phyloP scores from a whole-genome alignment of 2,329 filamentous ascomycete genomes.

The Camillea tinctor region DNA sequence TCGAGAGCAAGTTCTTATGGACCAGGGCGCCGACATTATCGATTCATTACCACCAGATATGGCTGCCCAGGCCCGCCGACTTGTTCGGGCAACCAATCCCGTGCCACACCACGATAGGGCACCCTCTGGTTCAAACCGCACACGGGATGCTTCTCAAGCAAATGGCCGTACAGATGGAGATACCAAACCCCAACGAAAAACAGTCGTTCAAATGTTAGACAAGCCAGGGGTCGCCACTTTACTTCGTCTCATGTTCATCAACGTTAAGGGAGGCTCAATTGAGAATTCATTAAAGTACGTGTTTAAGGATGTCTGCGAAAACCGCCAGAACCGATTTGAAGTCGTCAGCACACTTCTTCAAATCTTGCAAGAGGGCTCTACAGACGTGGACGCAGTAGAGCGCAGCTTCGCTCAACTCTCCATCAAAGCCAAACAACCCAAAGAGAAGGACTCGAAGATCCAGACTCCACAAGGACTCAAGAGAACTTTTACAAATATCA shows the following conservation, averaged over 20 bases:
- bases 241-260: constrained; percentile 96
- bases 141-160: constrained; percentile 22
- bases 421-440: constrained; percentile 79
- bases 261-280: constrained; percentile 77
- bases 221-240: constrained; percentile 95
- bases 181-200: constrained; percentile 70
- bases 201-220: constrained; percentile 94
- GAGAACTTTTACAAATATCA: constrained; percentile 65
- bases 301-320: constrained; percentile 88
- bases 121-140: constrained; percentile 33
- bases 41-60: constrained; percentile 82
- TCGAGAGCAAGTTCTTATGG: constrained; percentile 82
- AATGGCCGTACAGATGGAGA: constrained; percentile 35
- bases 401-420: constrained; percentile 93
- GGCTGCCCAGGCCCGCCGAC: constrained; percentile 78
- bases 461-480: constrained; percentile 83
- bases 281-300: constrained; percentile 82
- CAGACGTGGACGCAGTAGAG: constrained; percentile 89
- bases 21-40: constrained; percentile 86
- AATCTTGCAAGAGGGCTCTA: constrained; percentile 92
- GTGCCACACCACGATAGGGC: constrained; percentile 40
- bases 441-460: constrained; percentile 60
- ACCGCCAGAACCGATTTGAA: constrained; percentile 92
- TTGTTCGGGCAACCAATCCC: constrained; percentile 45
- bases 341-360: constrained; percentile 90